Percentiles rank a stretch among this genome's conserved stretches.
Conservation (phyloP, 345 rosid genomes). For the Noccaea caerulescens region DNA sequence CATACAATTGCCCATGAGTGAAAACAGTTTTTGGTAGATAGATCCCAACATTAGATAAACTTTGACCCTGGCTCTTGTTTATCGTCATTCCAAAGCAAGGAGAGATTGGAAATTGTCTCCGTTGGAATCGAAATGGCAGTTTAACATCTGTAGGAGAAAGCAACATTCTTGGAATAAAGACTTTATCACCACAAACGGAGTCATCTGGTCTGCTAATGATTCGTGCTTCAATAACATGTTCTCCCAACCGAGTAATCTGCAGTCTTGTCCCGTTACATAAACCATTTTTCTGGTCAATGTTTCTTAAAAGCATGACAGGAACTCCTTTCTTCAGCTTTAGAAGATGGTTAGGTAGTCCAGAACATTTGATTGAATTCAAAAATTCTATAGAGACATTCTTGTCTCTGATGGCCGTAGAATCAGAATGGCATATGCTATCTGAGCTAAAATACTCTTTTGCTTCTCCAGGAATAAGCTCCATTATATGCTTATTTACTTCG, state of each 20-base stretch:
- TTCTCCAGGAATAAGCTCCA: conserved; percentile 12
- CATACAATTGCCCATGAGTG: background rate
- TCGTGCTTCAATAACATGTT: background rate
- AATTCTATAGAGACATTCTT: background rate
- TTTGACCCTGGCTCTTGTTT: conserved; percentile 6
- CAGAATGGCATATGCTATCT: background rate
- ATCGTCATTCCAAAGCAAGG: conserved; percentile 16
- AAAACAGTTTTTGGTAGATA: background rate
- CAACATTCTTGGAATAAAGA: background rate
- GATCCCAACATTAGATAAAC: conserved; percentile 11
- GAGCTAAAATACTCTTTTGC: background rate
- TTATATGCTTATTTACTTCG: background rate
- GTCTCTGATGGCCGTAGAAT: background rate
- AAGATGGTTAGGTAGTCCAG: conserved; percentile 7
- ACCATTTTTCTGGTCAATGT: background rate
- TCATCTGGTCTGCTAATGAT: too few relatives aligned
- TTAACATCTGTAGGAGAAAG: background rate
- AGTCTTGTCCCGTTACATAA: background rate
- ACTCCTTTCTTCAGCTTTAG: background rate
- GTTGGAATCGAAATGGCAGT: background rate
- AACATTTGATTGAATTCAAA: conserved; percentile 2
- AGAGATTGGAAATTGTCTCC: background rate
- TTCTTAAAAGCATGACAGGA: background rate
- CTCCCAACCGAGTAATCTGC: background rate
- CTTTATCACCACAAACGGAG: background rate